Evolutionary conservation across 1,139 yeast species (phyloP).

Genomic region (Saccharomyces hybrid): DNA sequence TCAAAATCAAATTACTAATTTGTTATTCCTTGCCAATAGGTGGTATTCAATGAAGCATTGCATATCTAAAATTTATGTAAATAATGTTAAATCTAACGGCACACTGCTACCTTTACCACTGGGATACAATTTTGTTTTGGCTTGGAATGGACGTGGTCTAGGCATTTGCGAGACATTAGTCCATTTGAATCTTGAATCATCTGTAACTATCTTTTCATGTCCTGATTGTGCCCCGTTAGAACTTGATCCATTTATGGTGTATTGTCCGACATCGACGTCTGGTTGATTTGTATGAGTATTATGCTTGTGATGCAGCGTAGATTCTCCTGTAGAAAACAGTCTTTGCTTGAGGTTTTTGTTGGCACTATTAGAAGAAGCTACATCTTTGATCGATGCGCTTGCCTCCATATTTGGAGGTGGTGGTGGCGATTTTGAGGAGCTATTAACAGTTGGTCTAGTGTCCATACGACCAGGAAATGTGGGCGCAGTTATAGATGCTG

Average conservation of each 20-base stretch:
- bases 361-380: conserved; percentile 18
- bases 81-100: conserved; percentile 53
- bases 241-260: conserved; percentile 28
- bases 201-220: conserved; percentile 41
- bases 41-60: not conserved
- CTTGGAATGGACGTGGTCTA: conserved; percentile 69
- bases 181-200: conserved; percentile 71
- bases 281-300: conserved; percentile 22
- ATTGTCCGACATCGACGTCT: conserved; percentile 33
- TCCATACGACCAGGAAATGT: not conserved
- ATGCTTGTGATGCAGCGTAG: conserved; percentile 12
- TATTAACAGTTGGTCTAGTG: not conserved
- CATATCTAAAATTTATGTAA: not conserved
- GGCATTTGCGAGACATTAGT: conserved; percentile 65
- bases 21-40: no score
- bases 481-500: conserved; percentile 8
- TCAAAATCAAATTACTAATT: no score
- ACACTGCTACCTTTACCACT: conserved; percentile 95
- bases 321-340: conserved; percentile 25
- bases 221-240: conserved; percentile 39
- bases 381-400: not conserved
- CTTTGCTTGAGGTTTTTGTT: conserved; percentile 25
- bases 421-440: conserved; percentile 6
- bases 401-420: conserved; percentile 12
- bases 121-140: conserved; percentile 70